These are phyloP conservation scores for Pulicaria dysenterica DNA, from an alignment of 129 eudicot species.

Conservation along the genomic window DNA sequence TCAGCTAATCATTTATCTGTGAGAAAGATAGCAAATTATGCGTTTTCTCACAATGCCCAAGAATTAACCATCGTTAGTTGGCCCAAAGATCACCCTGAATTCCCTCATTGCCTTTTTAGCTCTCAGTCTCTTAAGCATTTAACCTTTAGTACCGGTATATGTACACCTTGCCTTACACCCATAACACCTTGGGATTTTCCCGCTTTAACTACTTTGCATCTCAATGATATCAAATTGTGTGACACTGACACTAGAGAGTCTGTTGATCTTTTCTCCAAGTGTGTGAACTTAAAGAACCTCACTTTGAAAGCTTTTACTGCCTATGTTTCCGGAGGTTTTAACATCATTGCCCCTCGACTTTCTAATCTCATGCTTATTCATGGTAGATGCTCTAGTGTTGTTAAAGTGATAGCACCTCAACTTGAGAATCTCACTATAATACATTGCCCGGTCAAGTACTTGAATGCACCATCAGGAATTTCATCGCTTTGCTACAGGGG, in stretches of 20 bases:
- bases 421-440: conserved; percentile 23
- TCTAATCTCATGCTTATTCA: conserved; percentile 14
- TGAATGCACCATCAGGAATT: conserved; percentile 20
- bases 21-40: conserved; percentile 23
- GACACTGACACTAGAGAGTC: background rate
- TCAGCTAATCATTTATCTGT: background rate
- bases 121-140: conserved; percentile 25
- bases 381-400: background rate
- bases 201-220: conserved; percentile 15
- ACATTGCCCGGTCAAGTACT: background rate
- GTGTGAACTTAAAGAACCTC: conserved; percentile 29
- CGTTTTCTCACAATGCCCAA: conserved; percentile 26
- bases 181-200: conserved; percentile 24
- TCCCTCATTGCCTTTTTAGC: conserved; percentile 24
- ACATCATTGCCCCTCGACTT: background rate
- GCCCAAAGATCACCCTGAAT: background rate
- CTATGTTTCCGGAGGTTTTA: background rate
- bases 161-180: background rate
- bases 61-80: background rate
- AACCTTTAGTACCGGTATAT: background rate
- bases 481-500: conserved; percentile 3
- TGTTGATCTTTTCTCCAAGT: conserved; percentile 23
- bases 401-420: conserved; percentile 23
- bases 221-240: conserved; percentile 1
- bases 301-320: background rate